phyloP scores from a whole-genome alignment of 2,329 filamentous ascomycete species.

The Stemphylium beticola region DNA sequence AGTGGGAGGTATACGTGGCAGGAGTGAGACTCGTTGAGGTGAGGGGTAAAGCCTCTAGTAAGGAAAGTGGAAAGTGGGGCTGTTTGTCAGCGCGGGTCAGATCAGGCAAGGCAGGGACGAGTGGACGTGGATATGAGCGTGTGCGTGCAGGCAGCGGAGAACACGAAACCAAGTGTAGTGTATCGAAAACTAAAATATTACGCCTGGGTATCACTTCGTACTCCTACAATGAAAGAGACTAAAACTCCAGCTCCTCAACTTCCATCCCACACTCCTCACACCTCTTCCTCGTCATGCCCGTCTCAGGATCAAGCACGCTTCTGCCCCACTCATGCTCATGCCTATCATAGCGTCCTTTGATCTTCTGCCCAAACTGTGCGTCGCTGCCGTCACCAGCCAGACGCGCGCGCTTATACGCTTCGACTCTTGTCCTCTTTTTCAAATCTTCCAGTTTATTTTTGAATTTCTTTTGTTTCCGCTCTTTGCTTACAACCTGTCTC shows the following conservation, averaged over 20 bases:
- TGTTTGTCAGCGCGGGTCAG: too few species aligned
- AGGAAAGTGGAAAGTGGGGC: too few species aligned
- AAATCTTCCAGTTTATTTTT: slow-evolving; percentile 85
- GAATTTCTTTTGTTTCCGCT: slow-evolving; percentile 88
- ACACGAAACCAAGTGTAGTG: too few species aligned
- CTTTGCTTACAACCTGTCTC: slow-evolving; percentile 79
- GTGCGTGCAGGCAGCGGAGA: too few species aligned
- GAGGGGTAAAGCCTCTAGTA: too few species aligned
- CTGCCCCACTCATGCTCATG: slow-evolving; percentile 90
- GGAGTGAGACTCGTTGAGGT: too few species aligned
- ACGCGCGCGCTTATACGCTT: slow-evolving; percentile 74
- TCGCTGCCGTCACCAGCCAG: slow-evolving; percentile 52
- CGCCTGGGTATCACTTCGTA: too few species aligned
- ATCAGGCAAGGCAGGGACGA: too few species aligned
- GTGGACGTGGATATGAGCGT: too few species aligned
- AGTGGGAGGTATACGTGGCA: too few species aligned
- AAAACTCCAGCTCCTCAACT: slow-evolving; percentile 70
- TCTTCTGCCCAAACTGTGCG: slow-evolving; percentile 74
- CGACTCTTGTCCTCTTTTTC: slow-evolving; percentile 91
- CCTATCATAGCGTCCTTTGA: slow-evolving; percentile 66
- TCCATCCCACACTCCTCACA: slow-evolving; percentile 72
- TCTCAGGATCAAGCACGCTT: slow-evolving; percentile 63
- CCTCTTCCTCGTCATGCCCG: slow-evolving; percentile 79
- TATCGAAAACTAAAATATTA: too few species aligned
- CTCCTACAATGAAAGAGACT: neutral